Base-by-base conservation (phyloP, 495 filamentous ascomycete genomes). In the Aspergillus ellipticus region DNA sequence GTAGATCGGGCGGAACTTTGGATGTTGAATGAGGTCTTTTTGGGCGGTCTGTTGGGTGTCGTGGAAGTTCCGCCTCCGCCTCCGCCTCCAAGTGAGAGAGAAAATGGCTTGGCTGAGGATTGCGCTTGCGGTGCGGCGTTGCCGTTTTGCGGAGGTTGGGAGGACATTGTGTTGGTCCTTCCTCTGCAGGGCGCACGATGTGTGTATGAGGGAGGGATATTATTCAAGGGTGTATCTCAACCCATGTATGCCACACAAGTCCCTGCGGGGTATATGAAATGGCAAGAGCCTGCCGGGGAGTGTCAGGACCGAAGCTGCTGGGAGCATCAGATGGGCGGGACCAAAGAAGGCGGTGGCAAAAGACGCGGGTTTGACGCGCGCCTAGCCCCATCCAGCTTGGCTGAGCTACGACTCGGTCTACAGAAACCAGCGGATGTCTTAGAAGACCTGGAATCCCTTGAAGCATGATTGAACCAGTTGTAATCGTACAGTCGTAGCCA, bases 401-500 rank as follows among this genome's bases (percentile, higher is more conserved):
- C 43, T 39, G 51, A 55, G 56, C 50, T 54, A 46, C 31, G 2
- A 33, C 31, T 33, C 2, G 31, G 7, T 33, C n/a, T n/a, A n/a
- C n/a, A n/a, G n/a, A n/a, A n/a, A n/a, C n/a, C n/a, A n/a, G n/a
- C n/a, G n/a, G n/a, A 7, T 28, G 7, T 28, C 24, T 28, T 28
- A 28, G 7, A 39, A 15, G 13, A 39, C n/a, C 35, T n/a, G 13
- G 5, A 28, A 28, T 28, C 7, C 7, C 24, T 39, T 2, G 8
- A 45, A 39, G 20, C 29, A 17, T 16, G 49, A 26, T 21, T 49
- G 29, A 28, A 43, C 59, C 6, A 43, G 63, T 60, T 66, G 61
- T 72, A 70, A 62, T 72, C 69, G 63, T 71, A 73, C 70, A 73
- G 56, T 69, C 66, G 65, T 75, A 54, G 65, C 63, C 62, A 58